Percentiles rank a stretch among this genome's conserved stretches.
phyloP scores from a whole-genome alignment of 768 basidiomycete genomes.

The Termitomyces sp. region DNA sequence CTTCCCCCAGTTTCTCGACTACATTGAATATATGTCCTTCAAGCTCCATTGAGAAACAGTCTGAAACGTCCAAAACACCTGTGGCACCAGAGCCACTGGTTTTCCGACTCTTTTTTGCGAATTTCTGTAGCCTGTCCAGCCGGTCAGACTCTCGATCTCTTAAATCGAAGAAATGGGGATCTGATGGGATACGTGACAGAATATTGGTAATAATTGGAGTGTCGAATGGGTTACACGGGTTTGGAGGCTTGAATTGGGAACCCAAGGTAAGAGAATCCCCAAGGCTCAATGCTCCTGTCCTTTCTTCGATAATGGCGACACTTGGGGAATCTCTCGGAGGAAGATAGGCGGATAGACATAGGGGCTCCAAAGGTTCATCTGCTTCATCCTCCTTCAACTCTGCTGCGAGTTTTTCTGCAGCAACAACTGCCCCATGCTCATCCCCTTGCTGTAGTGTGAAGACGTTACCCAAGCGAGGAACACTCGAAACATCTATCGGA shows the following conservation, averaged over 20 bases:
- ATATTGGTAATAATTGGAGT: constrained; percentile 58
- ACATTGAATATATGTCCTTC: constrained; percentile 65
- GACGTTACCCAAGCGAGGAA: constrained; percentile 18
- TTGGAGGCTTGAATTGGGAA: constrained; percentile 68
- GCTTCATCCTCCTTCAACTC: constrained; percentile 38
- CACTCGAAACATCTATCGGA: constrained; percentile 16
- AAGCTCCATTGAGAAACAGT: constrained; percentile 55
- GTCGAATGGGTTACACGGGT: constrained; percentile 88
- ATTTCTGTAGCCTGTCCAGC: constrained; percentile 72
- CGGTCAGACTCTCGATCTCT: constrained; percentile 49
- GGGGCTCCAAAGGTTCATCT: constrained; percentile 26
- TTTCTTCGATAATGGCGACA: constrained; percentile 45
- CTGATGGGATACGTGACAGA: constrained; percentile 59
- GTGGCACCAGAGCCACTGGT: constrained; percentile 32
- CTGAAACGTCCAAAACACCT: constrained; percentile 32
- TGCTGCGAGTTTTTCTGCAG: constrained; percentile 49
- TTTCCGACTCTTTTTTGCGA: constrained; percentile 50
- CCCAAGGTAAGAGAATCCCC: constrained; percentile 59
- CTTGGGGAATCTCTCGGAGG: constrained; percentile 21
- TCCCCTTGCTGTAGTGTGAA: constrained; percentile 30
- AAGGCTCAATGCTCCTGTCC: constrained; percentile 61
- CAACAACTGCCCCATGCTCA: constrained; percentile 46
- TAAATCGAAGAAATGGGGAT: constrained; percentile 61
- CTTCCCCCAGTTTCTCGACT: constrained; percentile 89
- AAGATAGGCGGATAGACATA: constrained; percentile 23